Conservation (phyloP, 2,329 filamentous ascomycete genomes). For the Fusarium sterilihyphosum region DNA sequence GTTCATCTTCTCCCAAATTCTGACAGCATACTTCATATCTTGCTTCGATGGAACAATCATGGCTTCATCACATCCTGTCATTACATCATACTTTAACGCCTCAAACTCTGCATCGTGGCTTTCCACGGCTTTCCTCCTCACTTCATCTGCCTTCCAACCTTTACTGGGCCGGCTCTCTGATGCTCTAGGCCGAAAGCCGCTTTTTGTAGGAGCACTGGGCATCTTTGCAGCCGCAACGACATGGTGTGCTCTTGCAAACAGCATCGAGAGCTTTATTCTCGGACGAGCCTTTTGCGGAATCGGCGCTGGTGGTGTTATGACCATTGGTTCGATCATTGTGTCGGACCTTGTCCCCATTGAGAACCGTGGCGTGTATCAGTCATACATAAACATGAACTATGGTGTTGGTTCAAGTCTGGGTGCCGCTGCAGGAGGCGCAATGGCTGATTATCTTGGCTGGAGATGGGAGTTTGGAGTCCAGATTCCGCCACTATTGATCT, state of each 20-base stretch:
- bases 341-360: slow-evolving; percentile 80
- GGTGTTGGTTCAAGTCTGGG: slow-evolving; percentile 69
- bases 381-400: slow-evolving; percentile 73
- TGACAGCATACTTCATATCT: slow-evolving; percentile 66
- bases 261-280: slow-evolving; percentile 75
- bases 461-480: slow-evolving; percentile 76
- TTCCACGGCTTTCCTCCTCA: slow-evolving; percentile 81
- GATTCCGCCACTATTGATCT: slow-evolving; percentile 61
- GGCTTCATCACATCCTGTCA: slow-evolving; percentile 83
- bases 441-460: slow-evolving; percentile 78
- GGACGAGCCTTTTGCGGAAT: slow-evolving; percentile 77
- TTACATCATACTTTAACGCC: slow-evolving; percentile 81
- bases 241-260: slow-evolving; percentile 74
- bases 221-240: slow-evolving; percentile 72
- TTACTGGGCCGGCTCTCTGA: slow-evolving; percentile 80
- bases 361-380: slow-evolving; percentile 75
- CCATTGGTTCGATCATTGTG: slow-evolving; percentile 75
- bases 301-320: slow-evolving; percentile 76
- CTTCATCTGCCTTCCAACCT: slow-evolving; percentile 80
- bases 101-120: slow-evolving; percentile 86
- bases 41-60: slow-evolving; percentile 84
- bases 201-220: slow-evolving; percentile 71
- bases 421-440: slow-evolving; percentile 74
- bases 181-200: slow-evolving; percentile 73
- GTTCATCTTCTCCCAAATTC: slow-evolving; percentile 68